phyloP scores from a whole-genome alignment of 352 stramenopile species.

The Phytophthora sp. region DNA sequence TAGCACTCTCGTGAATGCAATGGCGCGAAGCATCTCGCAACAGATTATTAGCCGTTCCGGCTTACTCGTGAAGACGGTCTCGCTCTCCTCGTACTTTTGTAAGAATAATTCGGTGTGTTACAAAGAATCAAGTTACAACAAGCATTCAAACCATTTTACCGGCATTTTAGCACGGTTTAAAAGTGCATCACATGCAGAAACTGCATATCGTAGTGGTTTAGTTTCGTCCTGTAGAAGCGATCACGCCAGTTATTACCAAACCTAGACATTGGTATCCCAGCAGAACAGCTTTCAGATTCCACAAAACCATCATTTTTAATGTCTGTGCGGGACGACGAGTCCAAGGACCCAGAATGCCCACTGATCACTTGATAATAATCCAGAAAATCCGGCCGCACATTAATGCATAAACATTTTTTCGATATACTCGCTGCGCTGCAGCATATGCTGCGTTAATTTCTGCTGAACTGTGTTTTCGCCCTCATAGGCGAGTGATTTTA shows the following conservation, averaged over 20 bases:
- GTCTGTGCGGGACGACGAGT: slow-evolving; percentile 18
- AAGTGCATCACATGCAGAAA: slow-evolving; percentile 37
- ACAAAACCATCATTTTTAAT: slow-evolving; percentile 34
- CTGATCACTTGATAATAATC: slow-evolving; percentile 22
- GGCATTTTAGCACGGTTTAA: slow-evolving; percentile 30
- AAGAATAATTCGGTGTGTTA: too few relatives aligned
- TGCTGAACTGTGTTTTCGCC: slow-evolving; percentile 8
- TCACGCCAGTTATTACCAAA: slow-evolving; percentile 31
- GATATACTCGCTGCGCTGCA: slow-evolving; percentile 21
- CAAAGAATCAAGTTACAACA: not conserved
- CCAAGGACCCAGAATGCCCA: not conserved
- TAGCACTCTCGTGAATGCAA: too few relatives aligned
- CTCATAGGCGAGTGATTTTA: slow-evolving; percentile 34
- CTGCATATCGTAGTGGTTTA: slow-evolving; percentile 47
- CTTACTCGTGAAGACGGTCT: too few relatives aligned
- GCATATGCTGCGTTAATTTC: slow-evolving; percentile 20
- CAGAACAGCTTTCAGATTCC: slow-evolving; percentile 40
- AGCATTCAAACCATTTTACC: slow-evolving; percentile 43
- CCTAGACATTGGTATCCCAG: slow-evolving; percentile 15
- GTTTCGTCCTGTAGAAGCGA: slow-evolving; percentile 29
- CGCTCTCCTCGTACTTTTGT: too few relatives aligned
- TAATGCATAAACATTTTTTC: slow-evolving; percentile 15
- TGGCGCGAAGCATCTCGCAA: too few relatives aligned
- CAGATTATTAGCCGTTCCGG: too few relatives aligned
- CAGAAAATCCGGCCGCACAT: slow-evolving; percentile 33